These are phyloP conservation scores for Ogataea angusta DNA, from an alignment of 805 yeast genomes.

Conservation along the genomic window DNA sequence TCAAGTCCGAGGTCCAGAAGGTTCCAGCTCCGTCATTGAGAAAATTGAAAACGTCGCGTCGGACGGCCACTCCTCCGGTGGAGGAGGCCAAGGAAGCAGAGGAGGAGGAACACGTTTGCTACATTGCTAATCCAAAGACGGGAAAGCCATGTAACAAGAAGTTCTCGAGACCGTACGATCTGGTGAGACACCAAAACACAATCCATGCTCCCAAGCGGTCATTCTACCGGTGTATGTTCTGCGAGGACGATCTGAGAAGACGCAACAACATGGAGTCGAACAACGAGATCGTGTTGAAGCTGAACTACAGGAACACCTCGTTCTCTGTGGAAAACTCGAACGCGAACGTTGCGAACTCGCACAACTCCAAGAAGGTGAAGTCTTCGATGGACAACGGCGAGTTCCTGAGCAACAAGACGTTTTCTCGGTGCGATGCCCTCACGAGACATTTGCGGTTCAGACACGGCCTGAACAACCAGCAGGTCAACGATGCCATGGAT, in stretches of 20 bases:
- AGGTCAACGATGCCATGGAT: conserved; percentile 67
- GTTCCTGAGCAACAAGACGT: conserved; percentile 54
- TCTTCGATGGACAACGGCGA: conserved; percentile 26
- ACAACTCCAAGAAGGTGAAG: conserved; percentile 38
- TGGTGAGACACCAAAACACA: conserved; percentile 93
- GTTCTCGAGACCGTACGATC: conserved; percentile 91
- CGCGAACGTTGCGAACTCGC: conserved; percentile 30
- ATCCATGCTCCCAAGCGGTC: conserved; percentile 88
- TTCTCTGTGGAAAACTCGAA: conserved; percentile 30
- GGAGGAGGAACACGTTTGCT: conserved; percentile 50
- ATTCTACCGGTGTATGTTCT: conserved; percentile 79
- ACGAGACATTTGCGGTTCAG: conserved; percentile 91
- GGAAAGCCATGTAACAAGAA: conserved; percentile 67
- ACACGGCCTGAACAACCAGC: conserved; percentile 67
- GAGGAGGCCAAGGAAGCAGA: conserved; percentile 10
- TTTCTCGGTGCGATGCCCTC: conserved; percentile 90
- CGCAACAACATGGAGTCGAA: conserved; percentile 40
- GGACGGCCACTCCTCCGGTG: conserved; percentile 10
- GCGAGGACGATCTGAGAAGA: conserved; percentile 65
- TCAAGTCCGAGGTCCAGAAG: conserved; percentile 16
- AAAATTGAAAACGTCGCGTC: conserved; percentile 16
- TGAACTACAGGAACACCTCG: conserved; percentile 26
- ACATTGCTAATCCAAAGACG: conserved; percentile 55
- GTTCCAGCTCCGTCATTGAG: conserved; percentile 23
- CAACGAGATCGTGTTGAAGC: conserved; percentile 39